phyloP scores from a whole-genome alignment of 2,329 filamentous ascomycete genomes.

The Fusarium sp. region DNA sequence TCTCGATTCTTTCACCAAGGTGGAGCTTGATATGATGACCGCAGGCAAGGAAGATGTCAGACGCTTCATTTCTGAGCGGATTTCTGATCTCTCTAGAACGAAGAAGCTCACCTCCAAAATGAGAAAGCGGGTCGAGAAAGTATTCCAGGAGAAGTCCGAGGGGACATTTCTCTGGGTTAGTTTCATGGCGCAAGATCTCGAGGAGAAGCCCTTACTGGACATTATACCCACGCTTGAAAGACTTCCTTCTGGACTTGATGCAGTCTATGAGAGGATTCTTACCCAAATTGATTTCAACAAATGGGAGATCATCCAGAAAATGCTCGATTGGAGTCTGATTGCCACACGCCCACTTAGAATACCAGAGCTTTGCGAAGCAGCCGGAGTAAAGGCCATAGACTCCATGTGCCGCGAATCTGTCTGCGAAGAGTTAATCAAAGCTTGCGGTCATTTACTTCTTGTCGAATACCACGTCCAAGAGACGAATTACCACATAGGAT shows the following conservation, averaged over 20 bases:
- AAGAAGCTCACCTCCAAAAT: neutral
- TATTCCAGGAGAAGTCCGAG: neutral
- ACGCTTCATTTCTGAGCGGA: neutral
- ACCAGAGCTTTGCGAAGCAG: conserved; percentile 22
- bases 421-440: neutral
- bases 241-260: neutral
- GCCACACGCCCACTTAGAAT: neutral
- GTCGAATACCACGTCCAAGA: no score
- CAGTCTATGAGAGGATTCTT: neutral
- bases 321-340: conserved; percentile 22
- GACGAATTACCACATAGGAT: fast-evolving
- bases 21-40: neutral
- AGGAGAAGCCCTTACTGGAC: neutral
- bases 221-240: fast-evolving
- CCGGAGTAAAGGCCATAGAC: neutral
- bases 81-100: neutral
- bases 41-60: neutral
- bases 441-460: conserved; percentile 25
- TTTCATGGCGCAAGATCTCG: neutral
- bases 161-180: conserved; percentile 14
- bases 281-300: neutral
- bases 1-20: fast-evolving
- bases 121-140: neutral
- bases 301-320: neutral
- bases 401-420: conserved; percentile 2